Percentiles rank a stretch among this genome's conserved stretches.
phyloP scores from a whole-genome alignment of 2,329 filamentous ascomycete genomes.

The Trichoderma arundinaceum region DNA sequence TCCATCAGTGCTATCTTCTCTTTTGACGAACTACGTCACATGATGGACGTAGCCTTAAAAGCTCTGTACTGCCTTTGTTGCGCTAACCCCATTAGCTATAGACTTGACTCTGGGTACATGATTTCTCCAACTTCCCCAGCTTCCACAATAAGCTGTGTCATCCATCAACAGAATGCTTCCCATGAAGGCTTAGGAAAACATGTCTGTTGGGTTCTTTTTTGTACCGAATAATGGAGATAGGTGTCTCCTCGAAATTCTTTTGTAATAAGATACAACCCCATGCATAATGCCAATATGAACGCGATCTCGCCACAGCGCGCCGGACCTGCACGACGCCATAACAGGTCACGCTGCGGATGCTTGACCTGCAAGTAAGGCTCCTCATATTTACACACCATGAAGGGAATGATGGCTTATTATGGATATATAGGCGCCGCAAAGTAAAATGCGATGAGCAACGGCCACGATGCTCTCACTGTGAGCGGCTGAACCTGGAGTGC shows the following conservation, averaged over 20 bases:
- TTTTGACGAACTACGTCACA: not conserved
- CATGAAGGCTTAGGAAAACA: not conserved
- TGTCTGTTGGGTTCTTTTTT: not conserved
- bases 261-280: not conserved
- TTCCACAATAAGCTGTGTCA: not conserved
- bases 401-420: not conserved
- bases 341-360: constrained; percentile 25
- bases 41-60: constrained; percentile 3
- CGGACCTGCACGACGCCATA: constrained; percentile 9
- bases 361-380: constrained; percentile 29
- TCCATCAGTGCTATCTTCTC: not conserved
- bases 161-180: not conserved
- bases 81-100: constrained; percentile 13
- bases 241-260: not conserved
- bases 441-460: constrained; percentile 51
- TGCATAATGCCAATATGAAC: constrained; percentile 3
- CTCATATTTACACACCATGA: too few relatives aligned
- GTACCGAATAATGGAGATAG: not conserved
- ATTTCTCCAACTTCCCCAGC: constrained; percentile 1
- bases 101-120: constrained; percentile 1
- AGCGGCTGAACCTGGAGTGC: constrained; percentile 58
- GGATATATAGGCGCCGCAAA: constrained; percentile 27
- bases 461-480: constrained; percentile 57
- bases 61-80: not conserved
- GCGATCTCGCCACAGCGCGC: constrained; percentile 7